These are phyloP conservation scores for Penicillium sp. DNA, from an alignment of 2,329 filamentous ascomycete species.

Conservation along the genomic window DNA sequence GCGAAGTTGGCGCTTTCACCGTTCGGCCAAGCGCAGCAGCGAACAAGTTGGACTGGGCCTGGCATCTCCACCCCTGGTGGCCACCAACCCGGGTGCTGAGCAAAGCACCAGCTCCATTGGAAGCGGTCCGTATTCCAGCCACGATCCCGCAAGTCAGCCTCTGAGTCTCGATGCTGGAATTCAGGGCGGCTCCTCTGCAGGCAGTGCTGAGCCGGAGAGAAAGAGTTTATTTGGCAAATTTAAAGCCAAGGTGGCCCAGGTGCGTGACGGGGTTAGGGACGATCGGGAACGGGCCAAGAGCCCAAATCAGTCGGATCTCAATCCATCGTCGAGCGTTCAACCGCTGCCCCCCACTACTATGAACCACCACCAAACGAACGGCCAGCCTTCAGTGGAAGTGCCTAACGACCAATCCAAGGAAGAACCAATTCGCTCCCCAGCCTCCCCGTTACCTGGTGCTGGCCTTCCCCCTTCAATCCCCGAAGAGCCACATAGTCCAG, in stretches of 20 bases:
- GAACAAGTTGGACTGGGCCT: slow-evolving; percentile 45
- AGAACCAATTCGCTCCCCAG: slow-evolving; percentile 23
- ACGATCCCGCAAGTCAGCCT: slow-evolving; percentile 36
- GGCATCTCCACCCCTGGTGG: slow-evolving; percentile 52
- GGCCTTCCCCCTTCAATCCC: slow-evolving; percentile 35
- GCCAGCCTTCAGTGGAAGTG: slow-evolving; percentile 26
- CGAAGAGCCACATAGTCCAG: slow-evolving; percentile 34
- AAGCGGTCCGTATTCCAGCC: slow-evolving; percentile 52
- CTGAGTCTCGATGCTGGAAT: slow-evolving; percentile 42
- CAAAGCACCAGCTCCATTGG: slow-evolving; percentile 66
- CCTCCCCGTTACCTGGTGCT: slow-evolving; percentile 30
- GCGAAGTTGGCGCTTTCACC: slow-evolving; percentile 69
- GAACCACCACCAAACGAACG: slow-evolving; percentile 20
- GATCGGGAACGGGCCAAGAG: slow-evolving; percentile 55
- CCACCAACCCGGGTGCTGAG: slow-evolving; percentile 62
- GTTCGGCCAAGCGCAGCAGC: slow-evolving; percentile 55
- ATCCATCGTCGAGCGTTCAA: slow-evolving; percentile 32
- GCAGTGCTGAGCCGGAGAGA: slow-evolving; percentile 49
- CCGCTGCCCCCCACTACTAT: slow-evolving; percentile 36
- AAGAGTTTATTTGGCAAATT: slow-evolving; percentile 64
- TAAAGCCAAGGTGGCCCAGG: slow-evolving; percentile 59
- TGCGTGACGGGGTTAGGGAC: slow-evolving; percentile 55
- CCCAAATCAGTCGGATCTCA: slow-evolving; percentile 43
- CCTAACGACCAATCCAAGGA: slow-evolving; percentile 24
- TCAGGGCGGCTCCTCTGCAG: slow-evolving; percentile 28